Evolutionary conservation across 2,329 filamentous ascomycete species (phyloP).

Genomic region (Epichloe sp.): DNA sequence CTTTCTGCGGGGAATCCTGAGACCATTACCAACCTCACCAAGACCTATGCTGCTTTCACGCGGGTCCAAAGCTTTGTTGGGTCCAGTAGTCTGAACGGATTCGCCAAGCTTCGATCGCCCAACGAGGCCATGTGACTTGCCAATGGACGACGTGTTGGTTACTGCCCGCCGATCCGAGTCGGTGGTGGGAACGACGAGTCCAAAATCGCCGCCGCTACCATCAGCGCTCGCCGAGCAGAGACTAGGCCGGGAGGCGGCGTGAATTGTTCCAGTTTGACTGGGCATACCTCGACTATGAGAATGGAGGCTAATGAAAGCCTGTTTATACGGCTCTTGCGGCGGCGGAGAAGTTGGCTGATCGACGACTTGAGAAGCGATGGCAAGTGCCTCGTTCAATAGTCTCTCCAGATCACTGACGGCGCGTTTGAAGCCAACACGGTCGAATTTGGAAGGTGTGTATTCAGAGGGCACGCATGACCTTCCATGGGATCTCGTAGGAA

Average conservation of each 20-base stretch:
- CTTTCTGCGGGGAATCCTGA: slow-evolving; percentile 5
- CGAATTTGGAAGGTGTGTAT: slow-evolving; percentile 12
- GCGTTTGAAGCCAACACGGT: slow-evolving; percentile 19
- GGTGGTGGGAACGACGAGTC: neutral
- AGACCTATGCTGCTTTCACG: neutral
- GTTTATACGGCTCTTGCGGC: slow-evolving; percentile 6
- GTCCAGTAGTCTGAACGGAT: neutral
- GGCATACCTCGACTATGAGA: slow-evolving; percentile 4
- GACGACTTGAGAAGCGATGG: slow-evolving; percentile 27
- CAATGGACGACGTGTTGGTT: neutral
- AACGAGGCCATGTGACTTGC: neutral
- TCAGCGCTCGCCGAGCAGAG: slow-evolving; percentile 4
- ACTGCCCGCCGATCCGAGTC: neutral
- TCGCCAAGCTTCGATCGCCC: neutral
- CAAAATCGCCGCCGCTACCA: slow-evolving; percentile 5
- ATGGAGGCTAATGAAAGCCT: slow-evolving; percentile 7
- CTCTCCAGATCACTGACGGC: slow-evolving; percentile 31
- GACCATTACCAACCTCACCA: neutral
- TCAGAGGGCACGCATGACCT: slow-evolving; percentile 10
- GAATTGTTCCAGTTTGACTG: neutral
- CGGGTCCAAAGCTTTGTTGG: neutral
- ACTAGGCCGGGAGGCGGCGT: neutral
- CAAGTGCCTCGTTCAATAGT: slow-evolving; percentile 32
- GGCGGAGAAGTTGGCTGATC: slow-evolving; percentile 16
- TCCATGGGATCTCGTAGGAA: slow-evolving; percentile 8